These are phyloP conservation scores for Colletotrichum noveboracense DNA, from an alignment of 2,329 filamentous ascomycete genomes.

Conservation along the genomic window DNA sequence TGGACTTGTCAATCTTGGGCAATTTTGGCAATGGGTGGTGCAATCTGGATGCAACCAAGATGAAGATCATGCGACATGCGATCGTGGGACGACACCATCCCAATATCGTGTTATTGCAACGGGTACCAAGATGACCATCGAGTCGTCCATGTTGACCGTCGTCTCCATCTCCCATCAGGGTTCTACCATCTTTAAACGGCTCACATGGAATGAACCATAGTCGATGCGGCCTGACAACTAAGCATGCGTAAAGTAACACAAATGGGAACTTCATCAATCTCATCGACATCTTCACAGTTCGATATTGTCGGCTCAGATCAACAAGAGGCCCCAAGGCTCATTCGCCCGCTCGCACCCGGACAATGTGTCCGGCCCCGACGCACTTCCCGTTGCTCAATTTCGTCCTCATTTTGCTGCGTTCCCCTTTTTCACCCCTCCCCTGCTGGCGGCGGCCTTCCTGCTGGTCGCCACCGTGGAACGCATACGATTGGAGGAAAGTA, in stretches of 20 bases:
- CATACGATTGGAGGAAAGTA: not conserved
- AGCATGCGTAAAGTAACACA: not conserved
- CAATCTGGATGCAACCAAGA: not conserved
- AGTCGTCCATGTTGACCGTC: not conserved
- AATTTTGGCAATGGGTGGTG: not conserved
- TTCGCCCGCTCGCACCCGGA: not conserved
- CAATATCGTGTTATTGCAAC: not conserved
- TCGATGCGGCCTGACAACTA: not conserved
- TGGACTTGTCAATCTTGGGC: not conserved
- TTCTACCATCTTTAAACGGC: not conserved
- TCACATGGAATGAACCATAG: not conserved
- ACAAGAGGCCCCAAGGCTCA: not conserved
- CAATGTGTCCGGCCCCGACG: not conserved
- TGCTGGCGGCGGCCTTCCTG: not conserved
- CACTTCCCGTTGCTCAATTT: conserved; percentile 1
- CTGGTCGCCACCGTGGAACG: not conserved
- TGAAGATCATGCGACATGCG: conserved; percentile 14
- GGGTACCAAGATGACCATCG: not conserved
- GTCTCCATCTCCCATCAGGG: not conserved
- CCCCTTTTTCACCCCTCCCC: not conserved
- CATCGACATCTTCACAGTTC: not conserved
- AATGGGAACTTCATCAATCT: not conserved
- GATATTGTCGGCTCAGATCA: not conserved
- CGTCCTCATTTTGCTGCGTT: not conserved
- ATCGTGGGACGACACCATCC: not conserved